Evolutionary conservation across 805 yeast genomes (phyloP), one percentile per base, ranked within the genome.

Genomic region (Monosporozyma yasuniensis): DNA sequence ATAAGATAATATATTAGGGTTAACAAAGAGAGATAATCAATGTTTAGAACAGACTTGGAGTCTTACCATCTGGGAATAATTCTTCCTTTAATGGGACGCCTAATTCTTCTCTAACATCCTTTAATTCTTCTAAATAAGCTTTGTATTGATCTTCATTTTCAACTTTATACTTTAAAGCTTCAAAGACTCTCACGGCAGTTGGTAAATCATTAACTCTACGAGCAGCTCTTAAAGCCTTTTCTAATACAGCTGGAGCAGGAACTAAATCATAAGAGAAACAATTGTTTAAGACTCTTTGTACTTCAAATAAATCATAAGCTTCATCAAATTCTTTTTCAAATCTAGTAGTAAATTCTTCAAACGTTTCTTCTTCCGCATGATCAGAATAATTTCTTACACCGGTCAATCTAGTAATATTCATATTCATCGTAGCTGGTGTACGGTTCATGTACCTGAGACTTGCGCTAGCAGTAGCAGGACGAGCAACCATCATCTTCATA

Each of bases 191-290:
- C 60, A 89, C 93, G 50, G 99, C 99, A 53, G 98, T 90, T 54
- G 99, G 96, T 75, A 87, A 87, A 76, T 93, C 99, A 73, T 93
- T 88, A 60, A 93, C 98, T 75, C 98, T 87, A 83, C 99, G 90
- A 62, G 97, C 90, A 45, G 99, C 99, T 75, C 87, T 83, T 68
- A 93, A 78, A 46, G 99, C 99, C 73, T 85, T 87, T 74, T 87
- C 96, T 66, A 93, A 79, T 55, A 93, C 98, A 54, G 85, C 80
- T 59, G 99, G 99, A 28, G 99, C 91, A 59, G 99, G 99, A 50
- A 93, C 99, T 72, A 93, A 81, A 74, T 93, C 99, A 77, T 93
- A 93, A 14, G 98, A 87, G 77, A 93, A 93, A 72, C 95, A 89
- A 77, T 93, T 93, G 83, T 95, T 93, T 69, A 93, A 80, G 54